Evolutionary conservation across 2,329 filamentous ascomycete species (phyloP).

Genomic region (Colletotrichum sansevieriae): DNA sequence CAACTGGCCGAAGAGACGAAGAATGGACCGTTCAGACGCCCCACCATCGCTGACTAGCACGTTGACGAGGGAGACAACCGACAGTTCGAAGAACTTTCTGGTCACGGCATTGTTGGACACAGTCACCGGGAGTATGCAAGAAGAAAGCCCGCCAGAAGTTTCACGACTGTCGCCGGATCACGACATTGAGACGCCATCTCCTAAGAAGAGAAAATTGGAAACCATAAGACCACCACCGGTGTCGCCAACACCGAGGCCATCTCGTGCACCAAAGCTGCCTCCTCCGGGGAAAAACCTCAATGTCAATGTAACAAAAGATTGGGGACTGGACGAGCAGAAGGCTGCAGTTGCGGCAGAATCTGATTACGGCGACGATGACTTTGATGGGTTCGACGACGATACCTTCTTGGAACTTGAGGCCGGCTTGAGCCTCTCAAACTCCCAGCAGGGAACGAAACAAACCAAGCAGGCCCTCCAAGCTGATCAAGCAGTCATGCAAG

Average conservation of each 20-base stretch:
- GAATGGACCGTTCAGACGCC: conserved; percentile 62
- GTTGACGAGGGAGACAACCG: conserved; percentile 57
- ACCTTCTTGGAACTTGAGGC: conserved; percentile 67
- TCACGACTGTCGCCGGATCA: conserved; percentile 42
- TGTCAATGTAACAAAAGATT: conserved; percentile 4
- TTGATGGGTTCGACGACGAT: conserved; percentile 72
- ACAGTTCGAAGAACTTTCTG: conserved; percentile 67
- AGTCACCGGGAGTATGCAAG: conserved; percentile 67
- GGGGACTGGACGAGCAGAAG: conserved; percentile 12
- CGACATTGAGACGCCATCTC: conserved; percentile 57
- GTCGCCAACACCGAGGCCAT: conserved; percentile 41
- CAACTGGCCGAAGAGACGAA: conserved; percentile 79
- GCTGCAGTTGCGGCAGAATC: conserved; percentile 48
- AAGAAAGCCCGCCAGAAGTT: conserved; percentile 52
- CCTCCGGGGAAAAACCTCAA: neutral
- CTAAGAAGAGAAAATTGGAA: conserved; percentile 52
- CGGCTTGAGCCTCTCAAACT: conserved; percentile 50
- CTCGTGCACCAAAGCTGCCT: neutral
- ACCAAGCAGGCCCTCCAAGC: neutral
- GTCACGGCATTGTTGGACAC: conserved; percentile 76
- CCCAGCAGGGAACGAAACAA: conserved; percentile 32
- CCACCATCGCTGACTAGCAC: conserved; percentile 49
- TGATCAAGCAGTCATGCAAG: neutral
- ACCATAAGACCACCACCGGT: conserved; percentile 27
- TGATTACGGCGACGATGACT: conserved; percentile 69